Conservation (phyloP, 2,329 filamentous ascomycete species). For the Tolypocladium ophioglossoides region DNA sequence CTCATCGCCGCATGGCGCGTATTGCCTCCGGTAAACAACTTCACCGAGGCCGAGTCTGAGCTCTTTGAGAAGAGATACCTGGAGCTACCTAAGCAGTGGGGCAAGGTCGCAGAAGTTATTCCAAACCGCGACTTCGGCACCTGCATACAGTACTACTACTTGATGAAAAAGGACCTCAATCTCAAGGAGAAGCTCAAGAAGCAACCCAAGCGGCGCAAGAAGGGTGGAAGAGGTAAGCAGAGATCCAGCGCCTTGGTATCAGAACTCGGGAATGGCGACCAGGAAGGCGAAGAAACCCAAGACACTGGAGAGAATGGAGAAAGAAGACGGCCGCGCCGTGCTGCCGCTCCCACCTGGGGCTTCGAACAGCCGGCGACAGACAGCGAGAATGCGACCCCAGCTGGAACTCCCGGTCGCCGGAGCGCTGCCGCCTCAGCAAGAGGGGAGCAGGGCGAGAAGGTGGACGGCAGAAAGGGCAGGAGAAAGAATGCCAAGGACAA, state of each 20-base stretch:
- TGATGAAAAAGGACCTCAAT: conserved; percentile 63
- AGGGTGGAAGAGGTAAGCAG: conserved; percentile 45
- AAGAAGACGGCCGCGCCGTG: conserved; percentile 49
- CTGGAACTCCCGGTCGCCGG: conserved; percentile 46
- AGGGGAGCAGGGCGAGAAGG: conserved; percentile 35
- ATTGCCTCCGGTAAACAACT: conserved; percentile 63
- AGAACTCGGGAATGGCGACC: conserved; percentile 51
- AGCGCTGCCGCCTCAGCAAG: conserved; percentile 28
- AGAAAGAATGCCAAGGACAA: conserved; percentile 29
- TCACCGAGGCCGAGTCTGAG: conserved; percentile 58
- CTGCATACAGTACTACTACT: conserved; percentile 80
- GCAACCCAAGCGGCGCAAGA: conserved; percentile 48
- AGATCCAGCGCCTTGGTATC: conserved; percentile 55
- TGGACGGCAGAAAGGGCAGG: conserved; percentile 25
- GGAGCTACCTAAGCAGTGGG: conserved; percentile 74
- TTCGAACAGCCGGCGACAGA: conserved; percentile 50
- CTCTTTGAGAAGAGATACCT: conserved; percentile 66
- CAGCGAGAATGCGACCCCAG: conserved; percentile 46
- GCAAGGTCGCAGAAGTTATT: conserved; percentile 59
- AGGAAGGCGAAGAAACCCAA: conserved; percentile 43
- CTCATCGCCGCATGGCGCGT: conserved; percentile 63
- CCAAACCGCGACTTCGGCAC: conserved; percentile 62
- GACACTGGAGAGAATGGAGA: conserved; percentile 51
- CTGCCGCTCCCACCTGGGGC: conserved; percentile 62
- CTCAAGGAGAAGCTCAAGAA: conserved; percentile 67